These are phyloP conservation scores for Xerocomellus dryophilus DNA, from an alignment of 768 basidiomycete species.

Conservation along the genomic window DNA sequence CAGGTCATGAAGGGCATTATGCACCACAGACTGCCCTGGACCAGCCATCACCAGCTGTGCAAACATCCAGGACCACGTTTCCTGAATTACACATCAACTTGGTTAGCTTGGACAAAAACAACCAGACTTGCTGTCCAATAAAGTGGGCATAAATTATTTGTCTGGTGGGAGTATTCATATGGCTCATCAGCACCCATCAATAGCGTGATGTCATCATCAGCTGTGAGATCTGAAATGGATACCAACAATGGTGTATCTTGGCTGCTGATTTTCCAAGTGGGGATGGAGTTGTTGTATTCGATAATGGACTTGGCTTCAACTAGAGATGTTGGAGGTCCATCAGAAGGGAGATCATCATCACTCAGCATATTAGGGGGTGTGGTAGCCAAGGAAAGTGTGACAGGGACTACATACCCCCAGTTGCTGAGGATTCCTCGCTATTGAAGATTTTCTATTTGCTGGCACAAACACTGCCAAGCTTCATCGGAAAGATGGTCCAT, in stretches of 20 bases:
- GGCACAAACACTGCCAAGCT: neutral
- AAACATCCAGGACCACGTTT: constrained; percentile 6
- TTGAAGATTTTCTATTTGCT: too few relatives aligned
- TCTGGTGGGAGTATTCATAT: neutral
- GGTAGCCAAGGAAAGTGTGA: too few relatives aligned
- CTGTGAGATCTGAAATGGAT: neutral
- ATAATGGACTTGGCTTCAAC: too few relatives aligned
- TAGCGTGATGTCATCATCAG: neutral
- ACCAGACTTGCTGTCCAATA: neutral
- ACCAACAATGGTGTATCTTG: too few relatives aligned
- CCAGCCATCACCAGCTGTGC: constrained; percentile 2
- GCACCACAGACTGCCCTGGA: neutral
- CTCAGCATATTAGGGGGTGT: too few relatives aligned
- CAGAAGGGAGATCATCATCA: too few relatives aligned
- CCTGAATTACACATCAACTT: neutral
- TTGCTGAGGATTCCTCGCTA: too few relatives aligned
- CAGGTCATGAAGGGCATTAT: neutral
- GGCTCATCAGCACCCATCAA: neutral
- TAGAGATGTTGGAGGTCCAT: too few relatives aligned
- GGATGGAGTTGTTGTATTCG: neutral
- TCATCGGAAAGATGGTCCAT: too few relatives aligned
- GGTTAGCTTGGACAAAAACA: neutral
- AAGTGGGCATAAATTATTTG: neutral
- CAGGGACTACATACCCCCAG: too few relatives aligned
- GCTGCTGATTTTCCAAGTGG: neutral